Conservation (phyloP, 2,329 filamentous ascomycete species). For the Acrodontium crateriforme region DNA sequence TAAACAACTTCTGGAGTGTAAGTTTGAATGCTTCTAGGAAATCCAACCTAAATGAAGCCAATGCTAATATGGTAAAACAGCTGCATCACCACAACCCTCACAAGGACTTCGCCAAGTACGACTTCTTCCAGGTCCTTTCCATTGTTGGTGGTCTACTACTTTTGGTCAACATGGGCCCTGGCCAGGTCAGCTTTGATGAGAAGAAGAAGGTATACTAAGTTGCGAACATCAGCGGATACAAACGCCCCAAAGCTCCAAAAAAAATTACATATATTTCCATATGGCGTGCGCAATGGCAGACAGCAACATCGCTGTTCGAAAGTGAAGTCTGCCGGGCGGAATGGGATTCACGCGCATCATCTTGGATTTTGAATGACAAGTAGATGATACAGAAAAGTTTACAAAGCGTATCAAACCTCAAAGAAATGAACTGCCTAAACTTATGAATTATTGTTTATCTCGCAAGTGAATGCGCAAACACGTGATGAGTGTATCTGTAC, state of each 20-base stretch:
- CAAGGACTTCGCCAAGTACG: slow-evolving; percentile 99
- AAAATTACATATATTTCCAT: slow-evolving; percentile 1
- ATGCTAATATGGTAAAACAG: slow-evolving; percentile 30
- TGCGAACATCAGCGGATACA: neutral
- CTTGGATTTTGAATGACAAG: no score
- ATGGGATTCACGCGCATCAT: no score
- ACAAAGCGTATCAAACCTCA: no score
- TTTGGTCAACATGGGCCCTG: slow-evolving; percentile 95
- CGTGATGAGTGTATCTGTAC: no score
- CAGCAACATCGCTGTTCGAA: no score
- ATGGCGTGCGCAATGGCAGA: neutral
- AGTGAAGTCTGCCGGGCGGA: no score
- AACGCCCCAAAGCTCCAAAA: no score
- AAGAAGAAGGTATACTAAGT: slow-evolving; percentile 98
- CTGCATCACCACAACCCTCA: slow-evolving; percentile 96
- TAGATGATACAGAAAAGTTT: no score
- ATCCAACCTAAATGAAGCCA: slow-evolving; percentile 2
- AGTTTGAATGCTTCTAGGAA: slow-evolving; percentile 29
- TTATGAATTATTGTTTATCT: no score
- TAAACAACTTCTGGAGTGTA: slow-evolving; percentile 99
- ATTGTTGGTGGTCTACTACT: slow-evolving; percentile 94
- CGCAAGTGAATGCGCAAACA: no score
- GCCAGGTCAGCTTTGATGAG: slow-evolving; percentile 96
- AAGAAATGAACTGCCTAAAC: no score
- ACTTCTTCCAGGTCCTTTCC: slow-evolving; percentile 99